These are phyloP conservation scores for Fraxinus excelsior DNA, from an alignment of 257 asterid species.

Conservation along the genomic window DNA sequence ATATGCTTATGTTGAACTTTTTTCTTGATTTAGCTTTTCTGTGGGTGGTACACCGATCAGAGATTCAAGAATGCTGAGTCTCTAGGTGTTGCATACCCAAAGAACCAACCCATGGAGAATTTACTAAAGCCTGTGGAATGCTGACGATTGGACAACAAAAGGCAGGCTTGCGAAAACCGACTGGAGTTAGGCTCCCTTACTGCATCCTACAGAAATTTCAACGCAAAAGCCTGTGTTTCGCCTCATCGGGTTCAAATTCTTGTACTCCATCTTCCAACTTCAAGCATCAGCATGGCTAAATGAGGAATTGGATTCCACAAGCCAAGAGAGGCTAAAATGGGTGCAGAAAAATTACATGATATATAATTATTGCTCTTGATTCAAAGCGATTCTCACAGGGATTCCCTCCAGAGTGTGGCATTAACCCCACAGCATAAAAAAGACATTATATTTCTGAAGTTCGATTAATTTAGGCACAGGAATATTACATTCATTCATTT, in stretches of 20 bases:
- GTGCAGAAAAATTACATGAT: constrained; percentile 35
- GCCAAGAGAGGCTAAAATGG: constrained; percentile 33
- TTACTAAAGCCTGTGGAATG: constrained; percentile 52
- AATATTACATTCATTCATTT: background rate
- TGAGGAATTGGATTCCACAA: constrained; percentile 32
- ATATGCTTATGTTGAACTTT: background rate
- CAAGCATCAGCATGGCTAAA: constrained; percentile 30
- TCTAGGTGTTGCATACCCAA: constrained; percentile 42
- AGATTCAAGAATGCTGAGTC: constrained; percentile 48
- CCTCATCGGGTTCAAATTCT: constrained; percentile 1
- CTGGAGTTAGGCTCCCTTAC: constrained; percentile 45
- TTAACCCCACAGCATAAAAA: constrained; percentile 14
- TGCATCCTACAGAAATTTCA: constrained; percentile 45
- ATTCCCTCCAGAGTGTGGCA: constrained; percentile 38
- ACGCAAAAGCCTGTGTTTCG: background rate
- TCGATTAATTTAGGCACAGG: background rate
- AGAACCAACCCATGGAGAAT: constrained; percentile 48
- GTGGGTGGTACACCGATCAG: constrained; percentile 44
- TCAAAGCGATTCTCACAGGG: constrained; percentile 40
- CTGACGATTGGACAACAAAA: constrained; percentile 49
- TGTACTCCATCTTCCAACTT: constrained; percentile 5
- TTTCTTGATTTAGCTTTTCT: constrained; percentile 37
- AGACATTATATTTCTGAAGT: background rate
- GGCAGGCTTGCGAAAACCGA: constrained; percentile 47
- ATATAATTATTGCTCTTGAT: constrained; percentile 40